Conservation (phyloP, 306 rosid genomes). For the Castanospermum australe region DNA sequence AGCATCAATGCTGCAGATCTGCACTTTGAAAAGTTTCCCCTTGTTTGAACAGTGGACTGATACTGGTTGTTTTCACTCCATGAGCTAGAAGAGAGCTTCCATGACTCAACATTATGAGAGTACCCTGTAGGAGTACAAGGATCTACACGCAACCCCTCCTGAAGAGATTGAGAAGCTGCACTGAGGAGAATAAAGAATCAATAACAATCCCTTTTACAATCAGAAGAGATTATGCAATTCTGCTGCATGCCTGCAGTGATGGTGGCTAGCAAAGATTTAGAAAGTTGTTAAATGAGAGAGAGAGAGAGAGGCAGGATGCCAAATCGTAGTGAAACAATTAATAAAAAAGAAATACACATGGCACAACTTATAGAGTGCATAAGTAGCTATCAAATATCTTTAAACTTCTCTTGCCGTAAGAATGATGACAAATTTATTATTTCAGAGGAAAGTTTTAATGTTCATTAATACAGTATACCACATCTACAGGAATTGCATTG, state of each 20-base stretch:
- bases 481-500: not conserved
- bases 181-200: slow-evolving; percentile 40
- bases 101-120: slow-evolving; percentile 43
- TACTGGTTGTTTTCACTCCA: slow-evolving; percentile 33
- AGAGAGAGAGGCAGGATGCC: not conserved
- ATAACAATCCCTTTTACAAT: slow-evolving; percentile 17
- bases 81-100: slow-evolving; percentile 56
- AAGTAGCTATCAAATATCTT: not conserved
- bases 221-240: not conserved
- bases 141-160: slow-evolving; percentile 49
- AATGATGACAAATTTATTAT: slow-evolving; percentile 4
- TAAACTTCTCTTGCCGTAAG: not conserved
- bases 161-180: slow-evolving; percentile 68
- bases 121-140: slow-evolving; percentile 94
- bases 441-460: not conserved
- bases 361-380: not conserved
- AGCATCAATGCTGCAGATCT: slow-evolving; percentile 76
- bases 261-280: not conserved
- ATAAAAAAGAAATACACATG: not conserved
- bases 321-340: not conserved
- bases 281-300: not conserved
- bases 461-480: not conserved
- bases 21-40: slow-evolving; percentile 90
- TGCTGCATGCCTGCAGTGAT: not conserved
- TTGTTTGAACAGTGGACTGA: slow-evolving; percentile 52